Evolutionary conservation across 2,329 filamentous ascomycete genomes (phyloP), one percentile per base, ranked within the genome.

Genomic region (Penicillium janthinellum): DNA sequence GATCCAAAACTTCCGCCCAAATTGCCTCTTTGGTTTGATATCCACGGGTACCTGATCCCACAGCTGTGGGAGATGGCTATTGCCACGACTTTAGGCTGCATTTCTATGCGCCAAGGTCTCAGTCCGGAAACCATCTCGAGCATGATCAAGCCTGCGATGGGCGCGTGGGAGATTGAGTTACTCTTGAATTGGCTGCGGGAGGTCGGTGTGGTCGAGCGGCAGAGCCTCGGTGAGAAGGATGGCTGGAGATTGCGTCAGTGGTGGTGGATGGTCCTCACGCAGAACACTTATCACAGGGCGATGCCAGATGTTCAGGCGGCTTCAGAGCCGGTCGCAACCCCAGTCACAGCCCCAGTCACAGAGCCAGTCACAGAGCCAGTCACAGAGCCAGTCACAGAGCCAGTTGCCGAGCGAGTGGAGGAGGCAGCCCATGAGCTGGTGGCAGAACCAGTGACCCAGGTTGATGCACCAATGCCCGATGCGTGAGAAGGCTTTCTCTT

Each of bases 11-110:
- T 65, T 3, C 65, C 71, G 0, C 67, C 67, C 11, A 75, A 70
- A 39, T 75, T 80, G 22, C 81, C 81, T 0, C 55, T 82, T 14
- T 83, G 81, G 81, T 73, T 78, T 55, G 80, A 82, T 63, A 79
- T 83, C 52, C 78, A 82, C 56, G 76, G 75, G 0, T 67, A 74
- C 14, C 68, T 75, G 22, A 64, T 73, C 31, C 58, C 41, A 3
- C 62, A 70, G n/a, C 63, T 73, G 20, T 83, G 81, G 81, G 74
- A 79, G 11, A 68, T 75, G 52, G 73, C 75, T 11, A 59, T 80
- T 12, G 74, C 72, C 1, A 75, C 77, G 4, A 73, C 81, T 3
- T 57, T 82, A 3, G 76, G 79, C 0, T 70, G 76, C n/a, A 59
- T 82, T 14, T 73, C 75, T 8, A 67, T 75, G 11, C 68, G 80